Evolutionary conservation across 148 eudicot genomes (phyloP), one percentile per base, ranked within the genome.

Genomic region (Cornus controversa): DNA sequence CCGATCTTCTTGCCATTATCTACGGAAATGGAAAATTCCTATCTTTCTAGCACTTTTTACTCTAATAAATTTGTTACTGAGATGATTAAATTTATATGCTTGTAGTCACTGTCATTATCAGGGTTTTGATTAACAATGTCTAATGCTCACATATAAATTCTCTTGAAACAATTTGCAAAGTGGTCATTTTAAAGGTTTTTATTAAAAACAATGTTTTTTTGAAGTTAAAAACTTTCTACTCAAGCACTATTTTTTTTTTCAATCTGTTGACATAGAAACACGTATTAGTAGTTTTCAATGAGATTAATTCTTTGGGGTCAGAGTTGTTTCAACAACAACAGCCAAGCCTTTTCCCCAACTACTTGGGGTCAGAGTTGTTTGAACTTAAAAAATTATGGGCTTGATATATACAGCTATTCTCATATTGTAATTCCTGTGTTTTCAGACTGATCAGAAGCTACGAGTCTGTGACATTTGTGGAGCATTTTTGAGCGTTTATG

Each of bases 401-500:
- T 27, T 26, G 13, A 8, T 10, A 23, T 34, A 13, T 11, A 58
- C 34, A 47, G 24, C 20, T 1, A 28, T 69, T 69, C 78, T 75
- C 34, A 68, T 67, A 9, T 69, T 64, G 24, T 62, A 63, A 65
- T 65, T 73, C 40, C 81, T 77, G 79, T 75, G 34, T 67, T 53
- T 71, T 20, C 36, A 95, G 99, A 95, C 99, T 81, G 97, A 95
- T 88, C 97, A 95, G 88, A 95, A 95, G 91, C 87, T 95, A 67
- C 99, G 99, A 78, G 99, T 95, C 70, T 95, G 99, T 79, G 97
- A 95, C 88, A 95, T 95, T 66, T 95, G 98, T 89, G 99, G 99
- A 84, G 97, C 99, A 74, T 95, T 95, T 81, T 84, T 95, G 85
- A 95, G 99, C 82, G 97, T 95, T 77, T 95, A 95, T 81, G 99